Evolutionary conservation across 2,329 filamentous ascomycete genomes (phyloP).

Genomic region (Diplodia mutila): DNA sequence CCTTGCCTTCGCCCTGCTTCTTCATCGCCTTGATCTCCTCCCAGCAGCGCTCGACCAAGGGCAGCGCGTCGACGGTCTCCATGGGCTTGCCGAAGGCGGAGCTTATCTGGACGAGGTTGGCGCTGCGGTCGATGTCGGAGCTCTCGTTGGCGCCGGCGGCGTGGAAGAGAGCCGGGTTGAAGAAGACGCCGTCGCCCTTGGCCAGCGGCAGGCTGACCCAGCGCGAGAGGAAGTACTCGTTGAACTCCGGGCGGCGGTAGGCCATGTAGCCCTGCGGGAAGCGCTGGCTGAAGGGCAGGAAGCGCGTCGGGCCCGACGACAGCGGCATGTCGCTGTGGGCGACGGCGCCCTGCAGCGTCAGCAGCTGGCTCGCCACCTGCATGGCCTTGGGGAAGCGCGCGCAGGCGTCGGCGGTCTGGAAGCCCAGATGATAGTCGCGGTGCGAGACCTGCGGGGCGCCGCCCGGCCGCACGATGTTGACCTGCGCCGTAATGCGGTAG

Average conservation of each 20-base stretch:
- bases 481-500: constrained; percentile 64
- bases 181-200: constrained; percentile 65
- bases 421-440: constrained; percentile 67
- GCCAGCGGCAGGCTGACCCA: constrained; percentile 58
- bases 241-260: constrained; percentile 58
- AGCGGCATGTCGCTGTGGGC: constrained; percentile 65
- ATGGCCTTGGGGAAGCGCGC: constrained; percentile 55
- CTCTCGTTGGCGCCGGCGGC: constrained; percentile 63
- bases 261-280: constrained; percentile 63
- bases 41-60: constrained; percentile 54
- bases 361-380: constrained; percentile 59
- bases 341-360: constrained; percentile 67
- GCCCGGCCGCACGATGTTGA: constrained; percentile 65
- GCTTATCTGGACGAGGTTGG: constrained; percentile 66
- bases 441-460: constrained; percentile 62
- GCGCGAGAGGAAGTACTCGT: constrained; percentile 56
- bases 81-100: constrained; percentile 67
- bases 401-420: constrained; percentile 56
- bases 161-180: constrained; percentile 66
- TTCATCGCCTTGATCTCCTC: constrained; percentile 42
- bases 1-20: constrained; percentile 42
- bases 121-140: constrained; percentile 55
- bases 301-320: constrained; percentile 61
- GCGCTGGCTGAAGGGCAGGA: constrained; percentile 64
- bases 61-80: constrained; percentile 61